These are phyloP conservation scores for Hypoxylon intermedium DNA, from an alignment of 495 filamentous ascomycete species.

Conservation along the genomic window DNA sequence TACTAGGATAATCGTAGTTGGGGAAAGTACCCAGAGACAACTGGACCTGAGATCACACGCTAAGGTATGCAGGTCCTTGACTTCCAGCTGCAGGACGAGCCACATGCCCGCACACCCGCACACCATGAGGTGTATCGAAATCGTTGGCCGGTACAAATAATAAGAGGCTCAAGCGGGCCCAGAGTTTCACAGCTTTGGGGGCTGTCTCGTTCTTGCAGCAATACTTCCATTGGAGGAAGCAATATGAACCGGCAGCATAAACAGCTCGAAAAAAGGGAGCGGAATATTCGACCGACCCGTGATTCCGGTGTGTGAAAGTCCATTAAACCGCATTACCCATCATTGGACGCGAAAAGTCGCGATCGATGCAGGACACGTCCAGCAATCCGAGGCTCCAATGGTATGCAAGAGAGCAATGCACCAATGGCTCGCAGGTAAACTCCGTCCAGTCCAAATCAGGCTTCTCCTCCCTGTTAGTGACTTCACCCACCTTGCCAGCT, in stretches of 20 bases:
- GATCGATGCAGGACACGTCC: conserved; percentile 30
- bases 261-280: conserved; percentile 1
- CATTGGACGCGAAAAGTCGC: conserved; percentile 34
- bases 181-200: conserved; percentile 9
- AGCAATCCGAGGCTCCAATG: conserved; percentile 20
- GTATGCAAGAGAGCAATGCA: conserved; percentile 13
- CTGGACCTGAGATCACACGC: conserved; percentile 19
- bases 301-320: background rate
- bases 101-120: conserved; percentile 5
- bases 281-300: conserved; percentile 12
- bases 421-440: conserved; percentile 30
- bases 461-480: conserved; percentile 26
- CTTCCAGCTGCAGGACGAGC: conserved; percentile 31
- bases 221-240: background rate
- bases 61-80: conserved; percentile 37
- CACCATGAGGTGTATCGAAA: conserved; percentile 1
- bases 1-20: conserved; percentile 30
- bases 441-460: conserved; percentile 31
- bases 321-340: conserved; percentile 1
- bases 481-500: conserved; percentile 38
- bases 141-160: conserved; percentile 12
- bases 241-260: conserved; percentile 1
- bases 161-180: conserved; percentile 12
- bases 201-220: conserved; percentile 1
- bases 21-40: conserved; percentile 1